phyloP scores from a whole-genome alignment of 225 moss, liverwort and hornwort genomes.

The Anthoceros angustus region DNA sequence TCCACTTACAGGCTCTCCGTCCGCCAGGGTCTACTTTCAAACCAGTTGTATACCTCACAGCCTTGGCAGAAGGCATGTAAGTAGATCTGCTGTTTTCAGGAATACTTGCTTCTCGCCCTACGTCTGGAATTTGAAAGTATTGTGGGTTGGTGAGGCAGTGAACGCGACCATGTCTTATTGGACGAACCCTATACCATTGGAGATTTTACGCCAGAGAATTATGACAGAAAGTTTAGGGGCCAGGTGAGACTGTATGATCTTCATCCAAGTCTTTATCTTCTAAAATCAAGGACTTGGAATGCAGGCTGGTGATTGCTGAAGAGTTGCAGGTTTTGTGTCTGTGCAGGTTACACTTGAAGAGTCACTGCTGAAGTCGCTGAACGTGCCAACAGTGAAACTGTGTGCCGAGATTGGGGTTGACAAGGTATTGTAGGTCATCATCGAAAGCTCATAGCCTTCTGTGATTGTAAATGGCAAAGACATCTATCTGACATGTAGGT shows the following conservation, averaged over 20 bases:
- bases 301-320: background rate
- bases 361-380: constrained; percentile 66
- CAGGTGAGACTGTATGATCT: constrained; percentile 23
- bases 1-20: constrained; percentile 50
- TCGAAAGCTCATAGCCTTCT: background rate
- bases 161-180: constrained; percentile 51
- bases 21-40: constrained; percentile 97
- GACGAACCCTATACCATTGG: constrained; percentile 78
- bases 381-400: constrained; percentile 87
- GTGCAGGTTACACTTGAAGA: constrained; percentile 89
- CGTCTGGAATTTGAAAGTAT: background rate
- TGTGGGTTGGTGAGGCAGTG: constrained; percentile 17
- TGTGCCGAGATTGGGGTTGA: constrained; percentile 91
- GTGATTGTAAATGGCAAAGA: background rate
- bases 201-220: constrained; percentile 68
- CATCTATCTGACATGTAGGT: background rate
- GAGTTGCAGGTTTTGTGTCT: background rate
- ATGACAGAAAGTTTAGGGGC: constrained; percentile 66
- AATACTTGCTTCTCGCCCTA: background rate
- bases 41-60: constrained; percentile 90
- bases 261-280: background rate
- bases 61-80: constrained; percentile 85
- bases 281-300: constrained; percentile 7
- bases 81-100: constrained; percentile 8
- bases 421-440: constrained; percentile 32